These are phyloP conservation scores for Centella asiatica DNA, from an alignment of 129 eudicot species.

Conservation along the genomic window DNA sequence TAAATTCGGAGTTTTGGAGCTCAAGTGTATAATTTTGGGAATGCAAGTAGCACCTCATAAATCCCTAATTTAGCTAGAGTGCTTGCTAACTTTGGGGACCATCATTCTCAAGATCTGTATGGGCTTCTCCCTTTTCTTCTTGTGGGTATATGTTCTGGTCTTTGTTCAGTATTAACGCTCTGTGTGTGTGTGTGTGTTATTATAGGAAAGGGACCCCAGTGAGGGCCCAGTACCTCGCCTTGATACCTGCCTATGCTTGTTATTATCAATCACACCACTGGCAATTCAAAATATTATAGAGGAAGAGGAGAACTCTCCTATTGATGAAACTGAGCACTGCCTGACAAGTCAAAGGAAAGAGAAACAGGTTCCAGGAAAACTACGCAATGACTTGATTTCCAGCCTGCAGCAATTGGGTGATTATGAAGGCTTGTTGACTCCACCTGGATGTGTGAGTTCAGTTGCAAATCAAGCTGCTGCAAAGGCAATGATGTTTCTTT, in stretches of 20 bases:
- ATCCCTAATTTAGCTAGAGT: no score
- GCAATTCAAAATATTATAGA: slow-evolving; percentile 64
- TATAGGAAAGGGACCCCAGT: slow-evolving; percentile 75
- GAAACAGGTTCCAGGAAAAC: slow-evolving; percentile 43
- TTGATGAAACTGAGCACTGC: slow-evolving; percentile 31
- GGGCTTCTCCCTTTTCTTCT: no score
- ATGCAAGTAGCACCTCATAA: no score
- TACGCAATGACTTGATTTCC: slow-evolving; percentile 65
- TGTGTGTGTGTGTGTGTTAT: slow-evolving; percentile 6
- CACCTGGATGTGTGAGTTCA: slow-evolving; percentile 57
- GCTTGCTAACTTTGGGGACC: no score
- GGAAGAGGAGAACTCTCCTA: slow-evolving; percentile 51
- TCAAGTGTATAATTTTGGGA: no score
- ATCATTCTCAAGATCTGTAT: no score
- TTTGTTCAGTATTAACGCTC: neutral
- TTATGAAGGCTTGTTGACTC: slow-evolving; percentile 68
- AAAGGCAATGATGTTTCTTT: slow-evolving; percentile 80
- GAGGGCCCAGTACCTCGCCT: slow-evolving; percentile 97
- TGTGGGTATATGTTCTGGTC: no score
- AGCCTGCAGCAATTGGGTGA: slow-evolving; percentile 78
- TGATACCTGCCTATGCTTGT: slow-evolving; percentile 86
- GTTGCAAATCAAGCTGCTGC: slow-evolving; percentile 95
- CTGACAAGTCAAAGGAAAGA: slow-evolving; percentile 31
- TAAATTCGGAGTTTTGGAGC: no score
- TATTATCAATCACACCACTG: slow-evolving; percentile 67